Conservation (phyloP, 2,329 filamentous ascomycete genomes). For the Phoma herbarum region DNA sequence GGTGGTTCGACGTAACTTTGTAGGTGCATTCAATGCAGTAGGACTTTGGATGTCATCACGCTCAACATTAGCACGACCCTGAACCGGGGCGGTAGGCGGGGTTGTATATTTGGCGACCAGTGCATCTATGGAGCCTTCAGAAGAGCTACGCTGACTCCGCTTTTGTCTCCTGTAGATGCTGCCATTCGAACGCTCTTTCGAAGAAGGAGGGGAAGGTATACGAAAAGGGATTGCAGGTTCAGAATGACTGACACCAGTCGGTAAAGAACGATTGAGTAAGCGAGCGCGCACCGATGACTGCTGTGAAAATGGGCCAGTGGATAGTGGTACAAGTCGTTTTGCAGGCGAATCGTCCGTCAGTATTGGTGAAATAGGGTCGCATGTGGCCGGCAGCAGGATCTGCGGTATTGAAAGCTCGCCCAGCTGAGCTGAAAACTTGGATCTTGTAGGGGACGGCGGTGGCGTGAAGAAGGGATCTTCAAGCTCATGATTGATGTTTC, state of each 20-base stretch:
- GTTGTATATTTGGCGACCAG: conserved; percentile 8
- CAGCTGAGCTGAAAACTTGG: conserved; percentile 25
- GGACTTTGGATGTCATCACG: neutral
- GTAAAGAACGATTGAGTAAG: conserved; percentile 23
- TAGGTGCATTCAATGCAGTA: neutral
- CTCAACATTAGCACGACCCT: conserved; percentile 6
- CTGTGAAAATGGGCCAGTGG: conserved; percentile 5
- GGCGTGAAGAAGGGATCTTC: conserved; percentile 25
- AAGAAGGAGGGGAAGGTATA: neutral
- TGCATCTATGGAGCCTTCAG: conserved; percentile 16
- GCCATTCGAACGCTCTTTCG: neutral
- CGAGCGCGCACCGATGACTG: conserved; percentile 15
- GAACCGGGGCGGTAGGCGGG: conserved; percentile 3
- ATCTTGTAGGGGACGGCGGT: conserved; percentile 39
- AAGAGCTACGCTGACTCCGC: conserved; percentile 17
- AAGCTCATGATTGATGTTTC: conserved; percentile 21
- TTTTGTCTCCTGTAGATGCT: neutral
- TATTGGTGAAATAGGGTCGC: conserved; percentile 6
- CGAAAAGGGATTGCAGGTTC: neutral
- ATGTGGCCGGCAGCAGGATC: conserved; percentile 14
- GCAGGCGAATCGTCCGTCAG: conserved; percentile 24
- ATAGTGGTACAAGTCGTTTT: conserved; percentile 14
- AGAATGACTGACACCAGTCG: neutral
- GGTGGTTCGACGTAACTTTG: conserved; percentile 14
- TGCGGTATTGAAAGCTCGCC: conserved; percentile 29